Evolutionary conservation across 2,329 filamentous ascomycete genomes (phyloP), one percentile per base, ranked within the genome.

Genomic region (Aspergillus ochraceus): DNA sequence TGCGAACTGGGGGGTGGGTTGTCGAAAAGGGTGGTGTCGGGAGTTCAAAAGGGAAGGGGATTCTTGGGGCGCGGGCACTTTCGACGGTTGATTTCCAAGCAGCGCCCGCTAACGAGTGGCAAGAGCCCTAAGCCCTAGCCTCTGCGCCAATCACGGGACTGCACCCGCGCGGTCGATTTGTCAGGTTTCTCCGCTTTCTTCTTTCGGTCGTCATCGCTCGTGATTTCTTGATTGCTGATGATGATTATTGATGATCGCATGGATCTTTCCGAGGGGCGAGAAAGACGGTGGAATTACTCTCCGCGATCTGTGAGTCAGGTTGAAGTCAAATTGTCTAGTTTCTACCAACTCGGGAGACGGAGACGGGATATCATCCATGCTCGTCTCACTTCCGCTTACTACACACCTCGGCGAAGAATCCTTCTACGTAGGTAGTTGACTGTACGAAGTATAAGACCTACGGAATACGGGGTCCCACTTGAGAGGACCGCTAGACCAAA

Each of bases 11-110:
- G 36, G 76, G 67, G 70, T 62, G 58, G 68, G 62, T 70, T 74
- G 69, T 73, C 67, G 73, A 70, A 65, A 68, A 68, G 55, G 67
- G 66, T 71, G 70, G 67, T 75, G 70, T 73, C 71, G 70, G 70
- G 67, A 68, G 67, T 65, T 29, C 67, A 65, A 68, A 71, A 69
- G 62, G 64, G 67, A 67, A 72, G 68, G 66, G 66, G 62, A 64
- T 65, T 68, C 56, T 63, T 60, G 62, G 55, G 55, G 53, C 47
- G 63, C 68, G 67, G 67, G 68, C 70, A 68, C 68, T 70, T 68
- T 62, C 64, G 64, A 55, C 67, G 68, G 36, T 74, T 77, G 74
- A 76, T 76, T 77, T 77, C 75, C 73, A 78, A 79, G 73, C 76
- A 79, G 60, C 63, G 62, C 64, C 64, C 71, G 66, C 71, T 74